Evolutionary conservation across 1,139 yeast species (phyloP), one percentile per base, ranked within the genome.

Genomic region (Kodamaea ohmeri): DNA sequence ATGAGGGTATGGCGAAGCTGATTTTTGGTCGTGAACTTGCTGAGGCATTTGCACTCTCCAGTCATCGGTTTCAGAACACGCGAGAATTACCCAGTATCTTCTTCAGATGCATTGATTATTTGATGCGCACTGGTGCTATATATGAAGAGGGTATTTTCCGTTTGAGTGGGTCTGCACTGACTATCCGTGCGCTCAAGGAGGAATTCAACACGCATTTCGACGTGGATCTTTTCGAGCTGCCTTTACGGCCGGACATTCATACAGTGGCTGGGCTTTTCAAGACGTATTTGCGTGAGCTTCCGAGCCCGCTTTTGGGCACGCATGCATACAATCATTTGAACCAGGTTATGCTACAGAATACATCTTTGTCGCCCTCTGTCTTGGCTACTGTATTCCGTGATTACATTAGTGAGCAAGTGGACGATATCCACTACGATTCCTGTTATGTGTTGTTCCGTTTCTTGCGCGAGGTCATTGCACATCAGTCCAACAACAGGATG

Each of bases 121-220:
- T 92, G 35, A 72, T 76, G 38, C 73, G 69, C 34, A 75, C 82
- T 16, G 80, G 85, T 8, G 96, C 95, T 0, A 68, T 84, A 14
- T 77, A 76, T 46, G 95, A 88, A 58, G 96, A 90, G 55, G 98
- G 98, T 3, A 77, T 92, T 2, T 92, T 92, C 64, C 71, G 98
- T 46, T 67, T 90, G 40, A 87, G 94, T 59, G 98, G 98, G 2
- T 85, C 96, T 24, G 86, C 92, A 38, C 76, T 90, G 0, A 73
- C 83, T 34, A 87, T 92, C 18, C 76, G 86, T 41, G 76, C 72
- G 28, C 70, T 92, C 34, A 87, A 85, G 51, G 87, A 81, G 29
- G 70, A 67, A 35, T 92, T 89, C 59, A 80, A 80, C 52, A 58
- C 52, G 18, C 69, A 75, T 12, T 76, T 74, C 46, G 97, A 90